Evolutionary conservation across 2,329 filamentous ascomycete genomes (phyloP).

Genomic region (Claviceps digitariae): DNA sequence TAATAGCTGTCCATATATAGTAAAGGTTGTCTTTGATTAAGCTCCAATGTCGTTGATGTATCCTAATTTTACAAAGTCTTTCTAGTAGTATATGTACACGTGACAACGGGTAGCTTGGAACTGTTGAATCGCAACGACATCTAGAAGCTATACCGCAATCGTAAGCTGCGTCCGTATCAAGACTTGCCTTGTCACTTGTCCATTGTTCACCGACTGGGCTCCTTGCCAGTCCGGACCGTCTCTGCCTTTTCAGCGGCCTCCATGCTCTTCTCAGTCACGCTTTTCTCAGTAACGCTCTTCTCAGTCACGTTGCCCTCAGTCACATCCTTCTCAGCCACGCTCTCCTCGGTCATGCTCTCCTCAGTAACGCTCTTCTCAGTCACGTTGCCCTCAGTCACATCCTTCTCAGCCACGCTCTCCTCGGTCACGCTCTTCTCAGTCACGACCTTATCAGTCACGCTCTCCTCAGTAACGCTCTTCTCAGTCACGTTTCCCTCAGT

Average conservation of each 20-base stretch:
- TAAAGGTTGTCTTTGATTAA: not conserved
- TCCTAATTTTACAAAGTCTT: constrained; percentile 1
- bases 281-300: constrained; percentile 13
- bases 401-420: too few relatives aligned
- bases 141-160: not conserved
- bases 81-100: constrained; percentile 2
- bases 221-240: not conserved
- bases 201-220: not conserved
- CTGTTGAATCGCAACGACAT: not conserved
- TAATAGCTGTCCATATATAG: not conserved
- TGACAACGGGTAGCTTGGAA: not conserved
- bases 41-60: constrained; percentile 1
- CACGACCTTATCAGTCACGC: too few relatives aligned
- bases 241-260: constrained; percentile 7
- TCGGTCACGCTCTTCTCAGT: too few relatives aligned
- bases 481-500: too few relatives aligned
- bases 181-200: not conserved
- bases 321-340: too few relatives aligned
- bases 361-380: constrained; percentile 16
- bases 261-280: constrained; percentile 13
- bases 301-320: too few relatives aligned
- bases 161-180: not conserved
- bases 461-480: too few relatives aligned
- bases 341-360: constrained; percentile 15
- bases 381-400: too few relatives aligned